A percentile compares a stretch with the other conserved stretches of the same genome.
Evolutionary conservation across 495 filamentous ascomycete genomes (phyloP).

Genomic region (Podospora australis): DNA sequence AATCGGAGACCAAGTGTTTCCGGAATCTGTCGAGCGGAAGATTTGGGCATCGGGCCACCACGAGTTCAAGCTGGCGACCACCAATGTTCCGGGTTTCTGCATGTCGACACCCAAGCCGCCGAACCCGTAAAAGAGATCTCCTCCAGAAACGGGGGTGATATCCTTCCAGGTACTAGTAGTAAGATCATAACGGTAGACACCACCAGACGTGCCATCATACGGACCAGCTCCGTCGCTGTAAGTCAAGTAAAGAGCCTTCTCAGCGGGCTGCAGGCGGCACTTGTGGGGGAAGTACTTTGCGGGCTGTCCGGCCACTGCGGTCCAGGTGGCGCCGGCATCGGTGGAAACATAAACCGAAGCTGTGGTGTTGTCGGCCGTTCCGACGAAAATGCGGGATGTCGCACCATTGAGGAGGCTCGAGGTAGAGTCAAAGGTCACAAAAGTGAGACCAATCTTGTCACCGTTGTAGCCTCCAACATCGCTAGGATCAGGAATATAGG

Average conservation of each 20-base stretch:
- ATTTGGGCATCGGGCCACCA: constrained; percentile 56
- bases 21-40: constrained; percentile 48
- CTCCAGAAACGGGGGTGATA: constrained; percentile 45
- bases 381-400: constrained; percentile 55
- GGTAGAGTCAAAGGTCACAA: constrained; percentile 52
- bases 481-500: constrained; percentile 38
- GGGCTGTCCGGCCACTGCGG: constrained; percentile 43
- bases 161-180: constrained; percentile 44
- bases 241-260: constrained; percentile 51
- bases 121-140: constrained; percentile 44
- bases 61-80: constrained; percentile 50
- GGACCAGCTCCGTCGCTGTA: constrained; percentile 51
- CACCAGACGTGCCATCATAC: constrained; percentile 47
- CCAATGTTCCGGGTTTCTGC: constrained; percentile 47
- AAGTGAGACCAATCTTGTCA: constrained; percentile 47
- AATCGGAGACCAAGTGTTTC: constrained; percentile 44
- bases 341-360: constrained; percentile 49
- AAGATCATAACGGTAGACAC: constrained; percentile 48
- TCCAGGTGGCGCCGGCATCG: constrained; percentile 49
- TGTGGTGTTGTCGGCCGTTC: constrained; percentile 45
- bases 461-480: constrained; percentile 39
- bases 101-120: constrained; percentile 51
- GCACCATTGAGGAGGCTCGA: constrained; percentile 37
- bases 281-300: constrained; percentile 50
- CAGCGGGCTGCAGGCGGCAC: constrained; percentile 43